Base-by-base conservation (phyloP, 2,329 filamentous ascomycete species). In the Periconia digitata region DNA sequence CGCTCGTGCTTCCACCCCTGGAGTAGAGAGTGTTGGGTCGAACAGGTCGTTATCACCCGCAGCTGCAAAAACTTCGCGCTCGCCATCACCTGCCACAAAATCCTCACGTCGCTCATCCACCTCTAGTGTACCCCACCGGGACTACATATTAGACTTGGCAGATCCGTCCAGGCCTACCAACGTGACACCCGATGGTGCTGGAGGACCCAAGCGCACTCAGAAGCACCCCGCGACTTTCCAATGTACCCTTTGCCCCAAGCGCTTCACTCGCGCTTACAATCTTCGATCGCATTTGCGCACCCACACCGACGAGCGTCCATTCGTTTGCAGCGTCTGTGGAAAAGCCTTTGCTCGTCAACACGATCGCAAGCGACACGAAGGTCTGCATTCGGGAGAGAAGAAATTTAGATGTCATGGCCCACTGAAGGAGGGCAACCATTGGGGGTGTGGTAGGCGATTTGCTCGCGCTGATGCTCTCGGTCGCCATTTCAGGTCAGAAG, bases 161-260 rank as follows among this genome's bases (percentile, higher is more conserved):
- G 90, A 96, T 69, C 92, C 92, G 0, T 87, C 91, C 37, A 87
- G 92, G 53, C 87, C 91, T 46, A 80, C 82, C 4, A 81, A 49
- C 15, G 41, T 46, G 32, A 52, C 66, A 13, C 58, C 59, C 12
- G 67, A 70, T 35, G 66, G 67, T 27, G 65, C 64, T 12, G 79
- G 79, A 48, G 18, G 17, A 13, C 68, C 84, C 6, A 95, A 94
- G 69, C 85, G 94, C n/a, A 85, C 90, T 1, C 94, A 99, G 71
- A 99, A 99, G 67, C 94, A 99, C 61, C 94, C 94, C 0, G 94
- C 94, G 6, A 99, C 92, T 0, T 99, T 97, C 74, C 92, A 97
- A 67, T 99, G 94, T 70, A 89, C 76, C 8, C 77, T 97, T 8
- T 99, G 94, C 62, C 92, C 94, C 0, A 99, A 99, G 72, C 85